Conservation (phyloP, 202 grass and related monocot genomes). For the Musa balbisiana region DNA sequence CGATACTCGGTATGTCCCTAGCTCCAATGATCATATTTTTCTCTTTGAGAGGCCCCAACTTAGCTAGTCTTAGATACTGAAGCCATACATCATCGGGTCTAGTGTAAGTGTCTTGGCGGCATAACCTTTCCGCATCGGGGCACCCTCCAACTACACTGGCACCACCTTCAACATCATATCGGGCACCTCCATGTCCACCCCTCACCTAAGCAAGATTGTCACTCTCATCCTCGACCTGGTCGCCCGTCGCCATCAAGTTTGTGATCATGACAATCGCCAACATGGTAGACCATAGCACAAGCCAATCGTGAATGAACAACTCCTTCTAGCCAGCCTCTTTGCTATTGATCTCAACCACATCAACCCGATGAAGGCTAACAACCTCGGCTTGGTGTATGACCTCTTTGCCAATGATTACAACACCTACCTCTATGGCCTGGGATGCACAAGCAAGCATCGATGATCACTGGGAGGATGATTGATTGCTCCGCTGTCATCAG, state of each 20-base stretch:
- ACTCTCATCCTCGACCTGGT: conserved; percentile 60
- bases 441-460: conserved; percentile 24
- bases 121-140: conserved; percentile 27
- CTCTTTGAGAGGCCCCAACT: conserved; percentile 57
- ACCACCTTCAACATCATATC: conserved; percentile 48
- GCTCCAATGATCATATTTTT: conserved; percentile 45
- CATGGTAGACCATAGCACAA: conserved; percentile 12
- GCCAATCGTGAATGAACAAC: conserved; percentile 28
- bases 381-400: conserved; percentile 57
- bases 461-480: conserved; percentile 25
- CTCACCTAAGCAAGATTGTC: conserved; percentile 60
- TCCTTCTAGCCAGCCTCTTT: conserved; percentile 19
- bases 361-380: conserved; percentile 36
- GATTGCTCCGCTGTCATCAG: conserved; percentile 22
- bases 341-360: conserved; percentile 49
- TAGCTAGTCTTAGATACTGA: conserved; percentile 48
- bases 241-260: conserved; percentile 60
- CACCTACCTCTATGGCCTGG: conserved; percentile 41
- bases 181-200: conserved; percentile 71
- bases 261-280: conserved; percentile 76
- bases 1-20: conserved; percentile 37
- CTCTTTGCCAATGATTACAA: conserved; percentile 35
- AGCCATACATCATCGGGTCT: conserved; percentile 59
- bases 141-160: neutral
- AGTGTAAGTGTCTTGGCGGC: conserved; percentile 56